phyloP scores from a whole-genome alignment of 2,329 filamentous ascomycete genomes.

The Colletotrichum truncatum region DNA sequence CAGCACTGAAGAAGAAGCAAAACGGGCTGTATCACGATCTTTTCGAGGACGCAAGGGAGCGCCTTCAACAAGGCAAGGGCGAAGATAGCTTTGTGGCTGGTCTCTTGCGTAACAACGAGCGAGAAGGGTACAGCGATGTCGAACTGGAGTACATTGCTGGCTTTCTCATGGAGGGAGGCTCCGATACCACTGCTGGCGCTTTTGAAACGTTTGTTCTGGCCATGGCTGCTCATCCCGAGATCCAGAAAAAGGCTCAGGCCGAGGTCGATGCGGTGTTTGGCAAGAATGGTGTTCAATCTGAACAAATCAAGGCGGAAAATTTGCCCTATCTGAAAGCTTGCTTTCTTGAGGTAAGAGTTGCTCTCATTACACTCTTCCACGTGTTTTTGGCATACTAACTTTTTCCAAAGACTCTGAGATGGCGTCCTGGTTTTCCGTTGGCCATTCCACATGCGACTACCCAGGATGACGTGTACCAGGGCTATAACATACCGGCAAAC shows the following conservation, averaged over 20 bases:
- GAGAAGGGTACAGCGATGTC: conserved; percentile 31
- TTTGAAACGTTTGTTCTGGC: conserved; percentile 33
- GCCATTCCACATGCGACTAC: conserved; percentile 58
- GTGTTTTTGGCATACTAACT: too few relatives aligned
- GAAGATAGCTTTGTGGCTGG: conserved; percentile 1
- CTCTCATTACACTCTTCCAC: too few relatives aligned
- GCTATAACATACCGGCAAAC: conserved; percentile 56
- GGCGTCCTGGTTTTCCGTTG: conserved; percentile 39
- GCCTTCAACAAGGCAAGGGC: neutral
- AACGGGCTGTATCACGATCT: conserved; percentile 3
- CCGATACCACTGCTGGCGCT: conserved; percentile 35
- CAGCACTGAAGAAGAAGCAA: neutral
- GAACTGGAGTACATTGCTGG: conserved; percentile 34
- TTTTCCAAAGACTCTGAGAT: conserved; percentile 50
- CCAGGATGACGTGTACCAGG: conserved; percentile 57
- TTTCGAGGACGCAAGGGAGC: neutral
- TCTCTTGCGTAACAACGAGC: neutral
- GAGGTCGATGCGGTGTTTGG: conserved; percentile 37
- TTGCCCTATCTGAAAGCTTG: conserved; percentile 37
- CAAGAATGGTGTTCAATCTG: conserved; percentile 40
- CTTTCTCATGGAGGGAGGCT: conserved; percentile 36
- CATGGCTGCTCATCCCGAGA: conserved; percentile 35
- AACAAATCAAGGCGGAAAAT: conserved; percentile 14
- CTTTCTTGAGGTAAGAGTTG: conserved; percentile 24
- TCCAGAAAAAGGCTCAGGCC: conserved; percentile 34